These are phyloP conservation scores for Phaffia rhodozyma DNA, from an alignment of 1,284 basidiomycete species.

Conservation along the genomic window DNA sequence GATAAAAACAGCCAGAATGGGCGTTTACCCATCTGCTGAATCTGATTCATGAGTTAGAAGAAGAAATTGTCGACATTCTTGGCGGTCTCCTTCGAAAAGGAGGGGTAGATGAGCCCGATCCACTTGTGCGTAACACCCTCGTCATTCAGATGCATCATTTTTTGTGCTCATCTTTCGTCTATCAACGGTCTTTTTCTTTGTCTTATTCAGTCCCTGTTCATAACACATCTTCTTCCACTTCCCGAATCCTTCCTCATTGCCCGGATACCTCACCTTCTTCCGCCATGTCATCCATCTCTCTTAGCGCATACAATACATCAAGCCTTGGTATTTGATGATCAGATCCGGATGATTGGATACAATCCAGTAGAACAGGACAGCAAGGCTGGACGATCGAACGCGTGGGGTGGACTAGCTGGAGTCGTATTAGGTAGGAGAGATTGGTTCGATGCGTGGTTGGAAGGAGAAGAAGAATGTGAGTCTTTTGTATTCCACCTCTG, in stretches of 20 bases:
- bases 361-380: constrained; percentile 27
- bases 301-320: constrained; percentile 94
- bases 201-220: constrained; percentile 57
- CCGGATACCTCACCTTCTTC: constrained; percentile 60
- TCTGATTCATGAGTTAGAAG: constrained; percentile 62
- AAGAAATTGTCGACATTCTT: constrained; percentile 62
- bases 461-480: constrained; percentile 74
- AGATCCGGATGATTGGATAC: constrained; percentile 65
- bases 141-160: neutral
- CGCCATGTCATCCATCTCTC: constrained; percentile 54
- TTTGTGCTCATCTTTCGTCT: neutral
- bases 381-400: constrained; percentile 22
- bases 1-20: constrained; percentile 70
- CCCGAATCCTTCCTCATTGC: constrained; percentile 57
- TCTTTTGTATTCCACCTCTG: constrained; percentile 18
- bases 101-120: constrained; percentile 53
- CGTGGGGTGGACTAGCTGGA: constrained; percentile 66
- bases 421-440: constrained; percentile 66
- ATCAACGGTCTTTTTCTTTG: constrained; percentile 14
- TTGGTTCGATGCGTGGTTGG: constrained; percentile 85
- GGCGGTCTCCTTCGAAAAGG: constrained; percentile 56
- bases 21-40: constrained; percentile 85
- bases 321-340: constrained; percentile 73
- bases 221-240: constrained; percentile 55
- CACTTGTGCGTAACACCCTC: constrained; percentile 48